Percentiles rank a stretch among this genome's conserved stretches.
Evolutionary conservation across 257 asterid species (phyloP).

Genomic region (Cinchona pubescens): DNA sequence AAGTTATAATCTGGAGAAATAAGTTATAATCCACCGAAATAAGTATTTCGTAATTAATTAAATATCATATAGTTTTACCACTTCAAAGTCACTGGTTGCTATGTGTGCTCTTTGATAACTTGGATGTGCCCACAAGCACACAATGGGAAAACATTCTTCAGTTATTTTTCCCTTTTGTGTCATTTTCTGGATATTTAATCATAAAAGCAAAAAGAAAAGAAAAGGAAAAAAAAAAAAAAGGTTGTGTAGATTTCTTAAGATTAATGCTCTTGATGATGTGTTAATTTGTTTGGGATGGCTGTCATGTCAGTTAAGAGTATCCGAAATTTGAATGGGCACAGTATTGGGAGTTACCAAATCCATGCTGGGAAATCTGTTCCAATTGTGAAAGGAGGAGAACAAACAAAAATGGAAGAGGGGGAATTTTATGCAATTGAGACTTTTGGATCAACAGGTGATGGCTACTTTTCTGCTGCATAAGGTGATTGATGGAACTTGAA

Average conservation of each 20-base stretch:
- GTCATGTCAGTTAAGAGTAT: slow-evolving; percentile 80
- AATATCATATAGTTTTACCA: background rate
- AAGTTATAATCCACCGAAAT: background rate
- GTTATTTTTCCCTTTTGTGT: background rate
- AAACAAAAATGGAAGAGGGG: slow-evolving; percentile 99
- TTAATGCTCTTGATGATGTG: background rate
- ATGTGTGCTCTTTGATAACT: background rate
- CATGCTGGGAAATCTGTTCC: slow-evolving; percentile 99
- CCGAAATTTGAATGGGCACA: slow-evolving; percentile 93
- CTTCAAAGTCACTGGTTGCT: background rate
- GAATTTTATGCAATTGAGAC: slow-evolving; percentile 97
- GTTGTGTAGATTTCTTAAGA: background rate
- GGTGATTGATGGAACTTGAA: background rate
- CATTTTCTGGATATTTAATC: background rate
- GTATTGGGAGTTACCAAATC: slow-evolving; percentile 87
- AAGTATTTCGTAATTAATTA: background rate
- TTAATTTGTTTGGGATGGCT: slow-evolving; percentile 14
- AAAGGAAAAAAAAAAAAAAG: background rate
- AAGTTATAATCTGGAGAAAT: too few species aligned
- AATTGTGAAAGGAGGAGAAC: slow-evolving; percentile 95
- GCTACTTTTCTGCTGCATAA: background rate
- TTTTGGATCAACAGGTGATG: slow-evolving; percentile 90
- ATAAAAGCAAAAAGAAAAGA: too few species aligned
- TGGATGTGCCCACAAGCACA: background rate
- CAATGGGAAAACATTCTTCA: background rate